Base-by-base conservation (phyloP, 805 yeast genomes). In the Sugiyamaella chiloensis region DNA sequence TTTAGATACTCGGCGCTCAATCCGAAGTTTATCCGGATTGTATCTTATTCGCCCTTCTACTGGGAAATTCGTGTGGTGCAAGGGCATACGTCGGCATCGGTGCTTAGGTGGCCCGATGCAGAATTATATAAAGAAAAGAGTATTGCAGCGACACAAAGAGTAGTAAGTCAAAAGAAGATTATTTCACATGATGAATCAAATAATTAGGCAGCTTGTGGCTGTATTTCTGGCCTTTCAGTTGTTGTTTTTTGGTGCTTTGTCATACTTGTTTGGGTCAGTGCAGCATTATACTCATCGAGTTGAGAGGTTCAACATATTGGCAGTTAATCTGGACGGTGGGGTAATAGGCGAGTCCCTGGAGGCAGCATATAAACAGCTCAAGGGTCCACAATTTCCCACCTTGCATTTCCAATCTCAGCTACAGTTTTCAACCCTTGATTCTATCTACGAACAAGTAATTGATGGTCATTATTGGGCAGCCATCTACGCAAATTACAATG, bases 391-490 rank as follows among this genome's bases (percentile, higher is more conserved):
- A 9, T 50, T 50, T 29, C 35, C 37, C 24, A 41, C 50, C 12
- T 36, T 50, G 17, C 23, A 14, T 20, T 37, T 42, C 24, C 17
- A 29, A 24, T 16, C 44, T 16, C 34, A 44, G 2, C 6, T 19
- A 9, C 29, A 34, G 24, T 49, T 23, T 35, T 32, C 34, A 5
- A 24, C 27, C 14, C 27, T 40, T 21, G 23, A 37, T 2, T 20
- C 23, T n/a, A 29, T 50, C 11, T 24, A 19, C 20, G 36, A 46
- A 17, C 31, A 34, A n/a, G 47, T 50, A 5, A 12, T 19, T 6
- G 29, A 42, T n/a, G 44, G 43, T 6, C 11, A 50, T 11, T 50
- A 40, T 20, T 50, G 52, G 52, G 52, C 43, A 2, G 52, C 50
- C 16, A 35, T 50, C 7, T 35, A 29, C 23, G 37, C 44, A 2